Evolutionary conservation across 495 filamentous ascomycete species (phyloP).

Genomic region (Aspergillus nanangensis): DNA sequence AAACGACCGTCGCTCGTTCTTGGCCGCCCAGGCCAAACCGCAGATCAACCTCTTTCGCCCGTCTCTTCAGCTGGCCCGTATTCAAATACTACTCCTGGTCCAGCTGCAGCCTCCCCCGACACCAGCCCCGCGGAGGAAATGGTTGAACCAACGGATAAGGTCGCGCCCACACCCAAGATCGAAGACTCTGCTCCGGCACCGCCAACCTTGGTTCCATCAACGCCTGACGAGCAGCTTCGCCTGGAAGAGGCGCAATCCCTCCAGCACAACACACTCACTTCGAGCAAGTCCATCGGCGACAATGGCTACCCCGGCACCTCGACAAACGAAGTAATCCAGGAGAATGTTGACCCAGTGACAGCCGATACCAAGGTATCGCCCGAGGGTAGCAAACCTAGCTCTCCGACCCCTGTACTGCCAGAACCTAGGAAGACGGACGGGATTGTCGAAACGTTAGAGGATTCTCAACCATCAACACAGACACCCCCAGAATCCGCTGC

Average conservation of each 20-base stretch:
- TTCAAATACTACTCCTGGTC: slow-evolving; percentile 38
- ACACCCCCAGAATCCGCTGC: slow-evolving; percentile 5
- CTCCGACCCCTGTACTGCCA: slow-evolving; percentile 1
- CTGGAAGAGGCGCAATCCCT: slow-evolving; percentile 46
- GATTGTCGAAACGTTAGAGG: slow-evolving; percentile 5
- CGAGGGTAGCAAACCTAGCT: slow-evolving; percentile 17
- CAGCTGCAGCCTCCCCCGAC: slow-evolving; percentile 34
- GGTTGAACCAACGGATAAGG: slow-evolving; percentile 20
- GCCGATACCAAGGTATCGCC: slow-evolving; percentile 18
- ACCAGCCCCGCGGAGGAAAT: slow-evolving; percentile 38
- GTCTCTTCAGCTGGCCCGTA: slow-evolving; percentile 40
- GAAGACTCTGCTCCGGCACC: slow-evolving; percentile 16
- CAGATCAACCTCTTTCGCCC: slow-evolving; percentile 41
- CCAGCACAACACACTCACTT: slow-evolving; percentile 19
- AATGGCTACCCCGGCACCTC: slow-evolving; percentile 6
- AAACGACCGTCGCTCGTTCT: slow-evolving; percentile 27
- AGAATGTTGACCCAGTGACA: slow-evolving; percentile 13
- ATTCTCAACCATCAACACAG: slow-evolving; percentile 12
- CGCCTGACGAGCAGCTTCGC: slow-evolving; percentile 46
- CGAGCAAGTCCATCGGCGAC: slow-evolving; percentile 18
- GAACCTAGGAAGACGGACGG: slow-evolving; percentile 13
- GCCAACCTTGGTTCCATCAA: slow-evolving; percentile 31
- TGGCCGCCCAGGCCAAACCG: slow-evolving; percentile 18
- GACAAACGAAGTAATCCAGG: slow-evolving; percentile 23
- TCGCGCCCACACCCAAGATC: slow-evolving; percentile 19